Conservation (phyloP, 352 stramenopile species). For the Phytophthora ohioensis region DNA sequence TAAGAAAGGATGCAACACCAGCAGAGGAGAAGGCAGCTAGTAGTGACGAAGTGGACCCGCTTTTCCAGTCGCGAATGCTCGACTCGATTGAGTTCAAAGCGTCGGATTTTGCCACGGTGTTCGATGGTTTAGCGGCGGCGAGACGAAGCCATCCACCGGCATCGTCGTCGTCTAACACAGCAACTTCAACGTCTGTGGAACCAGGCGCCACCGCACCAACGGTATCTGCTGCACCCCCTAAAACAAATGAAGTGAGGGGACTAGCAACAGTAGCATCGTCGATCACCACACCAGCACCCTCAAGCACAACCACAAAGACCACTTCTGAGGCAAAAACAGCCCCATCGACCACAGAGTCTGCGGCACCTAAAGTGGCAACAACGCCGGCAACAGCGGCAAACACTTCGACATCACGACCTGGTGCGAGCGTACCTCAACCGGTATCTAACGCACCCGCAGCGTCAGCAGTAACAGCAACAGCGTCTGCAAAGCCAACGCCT, state of each 20-base stretch:
- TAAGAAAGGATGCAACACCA: neutral
- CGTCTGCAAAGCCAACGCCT: neutral
- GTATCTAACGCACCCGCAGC: neutral
- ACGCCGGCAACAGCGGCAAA: neutral
- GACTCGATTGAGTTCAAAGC: conserved; percentile 46
- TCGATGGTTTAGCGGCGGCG: conserved; percentile 51
- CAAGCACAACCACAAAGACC: neutral
- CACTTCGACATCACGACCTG: neutral
- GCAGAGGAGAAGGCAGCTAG: neutral
- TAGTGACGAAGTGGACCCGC: conserved; percentile 1
- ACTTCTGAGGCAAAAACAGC: neutral
- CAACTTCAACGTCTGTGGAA: conserved; percentile 11
- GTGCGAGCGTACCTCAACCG: neutral
- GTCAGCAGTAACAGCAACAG: conserved; percentile 1
- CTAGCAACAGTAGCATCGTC: conserved; percentile 1
- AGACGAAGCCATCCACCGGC: conserved; percentile 39
- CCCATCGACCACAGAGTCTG: neutral
- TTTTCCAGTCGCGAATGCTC: conserved; percentile 56
- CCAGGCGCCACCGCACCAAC: conserved; percentile 1
- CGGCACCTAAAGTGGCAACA: neutral
- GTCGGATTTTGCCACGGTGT: conserved; percentile 53
- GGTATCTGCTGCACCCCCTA: neutral
- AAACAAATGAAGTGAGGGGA: conserved; percentile 9
- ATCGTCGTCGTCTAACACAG: conserved; percentile 14
- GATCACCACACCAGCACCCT: neutral